Evolutionary conservation across 2,329 filamentous ascomycete species (phyloP).

Genomic region (Trichoderma sp.): DNA sequence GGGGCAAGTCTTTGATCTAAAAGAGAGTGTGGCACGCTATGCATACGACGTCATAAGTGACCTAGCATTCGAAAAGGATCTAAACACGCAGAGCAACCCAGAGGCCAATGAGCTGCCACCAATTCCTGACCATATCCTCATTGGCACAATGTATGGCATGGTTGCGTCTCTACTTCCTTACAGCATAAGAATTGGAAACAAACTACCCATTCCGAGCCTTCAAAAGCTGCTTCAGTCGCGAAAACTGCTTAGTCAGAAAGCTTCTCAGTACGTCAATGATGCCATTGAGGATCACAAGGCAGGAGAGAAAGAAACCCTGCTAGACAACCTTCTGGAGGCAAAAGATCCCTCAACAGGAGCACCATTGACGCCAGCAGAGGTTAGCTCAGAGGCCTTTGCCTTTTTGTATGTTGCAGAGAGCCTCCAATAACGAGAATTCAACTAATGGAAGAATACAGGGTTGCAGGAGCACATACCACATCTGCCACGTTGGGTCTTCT

Average conservation of each 20-base stretch:
- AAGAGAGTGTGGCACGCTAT: neutral
- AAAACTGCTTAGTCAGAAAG: neutral
- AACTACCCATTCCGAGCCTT: neutral
- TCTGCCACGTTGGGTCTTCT: neutral
- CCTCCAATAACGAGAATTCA: neutral
- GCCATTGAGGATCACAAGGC: neutral
- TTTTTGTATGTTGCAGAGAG: neutral
- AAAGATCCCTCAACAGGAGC: neutral
- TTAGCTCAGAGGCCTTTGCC: neutral
- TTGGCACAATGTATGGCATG: neutral
- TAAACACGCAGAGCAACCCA: neutral
- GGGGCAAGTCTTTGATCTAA: neutral
- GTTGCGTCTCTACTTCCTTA: neutral
- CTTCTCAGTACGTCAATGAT: neutral
- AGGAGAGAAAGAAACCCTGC: neutral
- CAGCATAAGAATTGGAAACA: neutral
- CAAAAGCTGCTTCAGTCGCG: neutral
- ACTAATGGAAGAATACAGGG: neutral
- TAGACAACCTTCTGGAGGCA: neutral
- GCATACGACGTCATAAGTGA: neutral
- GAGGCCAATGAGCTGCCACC: neutral
- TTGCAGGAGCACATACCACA: neutral
- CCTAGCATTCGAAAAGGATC: neutral
- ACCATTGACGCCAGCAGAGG: neutral
- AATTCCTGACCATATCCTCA: neutral